phyloP scores from a whole-genome alignment of 2,329 filamentous ascomycete genomes.

The Capronia epimyces region DNA sequence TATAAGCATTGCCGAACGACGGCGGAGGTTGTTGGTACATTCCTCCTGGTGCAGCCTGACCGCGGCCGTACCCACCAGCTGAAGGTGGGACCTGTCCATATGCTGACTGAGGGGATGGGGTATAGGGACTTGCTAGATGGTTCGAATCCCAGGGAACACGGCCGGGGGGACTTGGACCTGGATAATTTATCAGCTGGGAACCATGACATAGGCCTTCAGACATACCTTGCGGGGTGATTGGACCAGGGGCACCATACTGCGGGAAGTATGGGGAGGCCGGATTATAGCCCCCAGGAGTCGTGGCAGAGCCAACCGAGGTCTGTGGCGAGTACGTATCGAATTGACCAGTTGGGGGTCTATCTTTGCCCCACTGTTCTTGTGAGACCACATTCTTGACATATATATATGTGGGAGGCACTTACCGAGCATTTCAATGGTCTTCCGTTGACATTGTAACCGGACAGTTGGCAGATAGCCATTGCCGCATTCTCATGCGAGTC shows the following conservation, averaged over 20 bases:
- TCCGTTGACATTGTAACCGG: constrained; percentile 96
- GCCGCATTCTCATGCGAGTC: constrained; percentile 96
- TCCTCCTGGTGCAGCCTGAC: constrained; percentile 38
- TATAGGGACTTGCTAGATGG: constrained; percentile 55
- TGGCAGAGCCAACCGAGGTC: constrained; percentile 64
- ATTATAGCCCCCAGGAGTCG: constrained; percentile 62
- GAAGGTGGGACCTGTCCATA: constrained; percentile 63
- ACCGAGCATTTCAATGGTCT: constrained; percentile 97
- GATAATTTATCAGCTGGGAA: constrained; percentile 9
- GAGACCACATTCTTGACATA: constrained; percentile 32
- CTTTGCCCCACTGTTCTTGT: constrained; percentile 82
- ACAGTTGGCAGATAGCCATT: constrained; percentile 97
- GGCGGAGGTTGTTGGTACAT: constrained; percentile 22
- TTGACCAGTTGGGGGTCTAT: constrained; percentile 80
- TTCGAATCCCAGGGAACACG: constrained; percentile 40
- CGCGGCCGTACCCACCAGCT: constrained; percentile 79
- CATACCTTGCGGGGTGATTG: constrained; percentile 41
- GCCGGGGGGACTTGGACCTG: constrained; percentile 54
- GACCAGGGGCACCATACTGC: constrained; percentile 74
- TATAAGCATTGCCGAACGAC: constrained; percentile 20
- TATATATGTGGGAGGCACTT: constrained; percentile 45
- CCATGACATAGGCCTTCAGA: constrained; percentile 33
- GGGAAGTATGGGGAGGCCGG: constrained; percentile 82
- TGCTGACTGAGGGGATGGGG: constrained; percentile 40
- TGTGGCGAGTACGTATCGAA: constrained; percentile 82